Evolutionary conservation across 306 rosid genomes (phyloP), one percentile per base, ranked within the genome.

Genomic region (Chamaecrista fasciculata): DNA sequence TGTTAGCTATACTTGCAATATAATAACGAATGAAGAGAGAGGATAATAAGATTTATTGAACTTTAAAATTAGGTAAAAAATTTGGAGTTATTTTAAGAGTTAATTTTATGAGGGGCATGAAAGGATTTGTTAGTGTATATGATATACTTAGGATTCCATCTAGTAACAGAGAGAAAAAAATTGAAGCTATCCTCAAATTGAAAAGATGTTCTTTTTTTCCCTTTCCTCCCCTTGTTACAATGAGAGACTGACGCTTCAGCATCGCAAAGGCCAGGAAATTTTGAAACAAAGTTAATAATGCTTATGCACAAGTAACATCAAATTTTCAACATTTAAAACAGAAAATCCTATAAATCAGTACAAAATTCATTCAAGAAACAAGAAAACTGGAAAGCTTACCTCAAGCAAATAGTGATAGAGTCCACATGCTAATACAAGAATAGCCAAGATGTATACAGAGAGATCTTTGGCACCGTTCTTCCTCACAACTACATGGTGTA

Each of bases 401-500:
- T 82, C 69, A 62, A 77, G 62, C 43, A 82, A 34, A 70, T 46
- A 73, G 40, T 85, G 75, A 81, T 82, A 84, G 47, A 77, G 25
- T 29, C 79, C 78, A 64, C 63, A 72, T 46, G 85, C 88, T 77
- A 90, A 70, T 50, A 85, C 60, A 77, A 84, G 78, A 63, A 86
- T 58, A 24, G 84, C 76, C 0, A 51, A 61, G 71, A 74, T 47
- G 77, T 74, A 85, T 23, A 82, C 71, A 26, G 81, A 66, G 77
- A 71, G 29, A 73, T 79, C 70, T 69, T 77, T 87, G 16, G 76
- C 69, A 37, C 79, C 61, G 47, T 66, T 72, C 59, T 73, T 89
- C 66, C 61, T 80, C 65, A 78, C 83, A 64, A 86, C 50, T 66
- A 89, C 82, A 66, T 78, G 89, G 81, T 91, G 97, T 36, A 76